These are phyloP conservation scores for Cryptococcus neoformans DNA, from an alignment of 1,284 basidiomycete genomes.

Conservation along the genomic window DNA sequence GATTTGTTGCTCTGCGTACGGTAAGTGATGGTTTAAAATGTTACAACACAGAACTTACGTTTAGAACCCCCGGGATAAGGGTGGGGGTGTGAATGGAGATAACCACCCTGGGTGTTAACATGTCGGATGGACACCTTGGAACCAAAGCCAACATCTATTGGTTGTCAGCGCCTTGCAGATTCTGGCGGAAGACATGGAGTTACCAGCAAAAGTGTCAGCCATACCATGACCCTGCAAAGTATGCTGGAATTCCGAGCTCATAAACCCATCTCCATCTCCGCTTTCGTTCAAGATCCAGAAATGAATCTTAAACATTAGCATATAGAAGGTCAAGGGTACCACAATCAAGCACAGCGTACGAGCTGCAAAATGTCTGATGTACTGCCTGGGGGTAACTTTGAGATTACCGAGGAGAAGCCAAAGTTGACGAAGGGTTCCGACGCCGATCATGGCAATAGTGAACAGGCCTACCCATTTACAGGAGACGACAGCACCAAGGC, in stretches of 20 bases:
- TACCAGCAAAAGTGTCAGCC: conserved; percentile 86
- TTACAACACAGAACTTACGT: conserved; percentile 55
- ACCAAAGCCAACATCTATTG: conserved; percentile 75
- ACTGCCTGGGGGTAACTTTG: conserved; percentile 69
- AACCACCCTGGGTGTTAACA: conserved; percentile 94
- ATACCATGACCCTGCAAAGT: conserved; percentile 87
- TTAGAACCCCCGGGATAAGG: conserved; percentile 82
- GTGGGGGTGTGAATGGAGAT: conserved; percentile 91
- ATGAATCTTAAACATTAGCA: conserved; percentile 93
- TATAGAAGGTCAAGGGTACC: conserved; percentile 84
- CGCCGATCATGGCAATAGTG: conserved; percentile 93
- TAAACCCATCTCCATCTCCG: conserved; percentile 97
- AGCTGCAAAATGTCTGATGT: conserved; percentile 81
- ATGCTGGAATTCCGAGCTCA: conserved; percentile 98
- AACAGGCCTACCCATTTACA: conserved; percentile 99
- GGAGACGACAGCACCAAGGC: conserved; percentile 85
- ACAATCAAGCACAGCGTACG: conserved; percentile 84
- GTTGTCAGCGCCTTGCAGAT: neutral
- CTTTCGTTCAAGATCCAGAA: conserved; percentile 83
- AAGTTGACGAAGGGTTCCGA: conserved; percentile 79
- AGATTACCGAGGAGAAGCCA: conserved; percentile 90
- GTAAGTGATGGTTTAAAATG: neutral
- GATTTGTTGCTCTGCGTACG: conserved; percentile 81
- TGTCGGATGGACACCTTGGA: conserved; percentile 83
- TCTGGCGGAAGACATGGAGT: neutral